A percentile compares a stretch with the other conserved stretches of the same genome.
Evolutionary conservation across 2,329 filamentous ascomycete genomes (phyloP).

Genomic region (Xylariaceae sp.): DNA sequence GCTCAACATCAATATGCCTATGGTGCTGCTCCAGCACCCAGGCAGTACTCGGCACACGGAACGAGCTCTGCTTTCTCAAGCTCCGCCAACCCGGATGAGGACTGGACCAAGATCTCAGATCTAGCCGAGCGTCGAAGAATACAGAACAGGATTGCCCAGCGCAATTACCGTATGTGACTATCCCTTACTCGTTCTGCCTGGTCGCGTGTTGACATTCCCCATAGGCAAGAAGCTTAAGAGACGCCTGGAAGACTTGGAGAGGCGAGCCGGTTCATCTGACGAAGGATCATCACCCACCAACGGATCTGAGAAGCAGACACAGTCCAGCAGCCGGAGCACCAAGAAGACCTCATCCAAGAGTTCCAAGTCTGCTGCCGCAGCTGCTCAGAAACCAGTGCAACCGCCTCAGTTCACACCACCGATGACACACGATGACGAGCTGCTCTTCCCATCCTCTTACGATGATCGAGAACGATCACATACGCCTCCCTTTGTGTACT

Average conservation of each 20-base stretch:
- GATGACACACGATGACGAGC: conserved; percentile 66
- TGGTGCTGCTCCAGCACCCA: conserved; percentile 50
- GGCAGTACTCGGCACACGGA: conserved; percentile 74
- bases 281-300: conserved; percentile 40
- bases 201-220: conserved; percentile 17
- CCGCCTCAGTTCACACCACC: conserved; percentile 67
- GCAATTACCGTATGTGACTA: conserved; percentile 80
- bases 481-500: conserved; percentile 73
- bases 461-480: conserved; percentile 72
- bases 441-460: conserved; percentile 65
- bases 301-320: conserved; percentile 47
- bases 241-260: conserved; percentile 83
- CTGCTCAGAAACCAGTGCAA: conserved; percentile 46
- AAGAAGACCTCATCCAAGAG: conserved; percentile 58
- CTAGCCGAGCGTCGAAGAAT: conserved; percentile 91
- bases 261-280: conserved; percentile 69
- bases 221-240: conserved; percentile 92
- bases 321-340: conserved; percentile 42
- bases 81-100: conserved; percentile 93
- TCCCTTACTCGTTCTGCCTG: background rate
- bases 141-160: conserved; percentile 96
- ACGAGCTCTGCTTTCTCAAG: conserved; percentile 95
- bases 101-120: conserved; percentile 99
- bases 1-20: conserved; percentile 51
- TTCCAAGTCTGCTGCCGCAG: conserved; percentile 38